Conservation (phyloP, 148 eudicot genomes). For the Simmondsia chinensis region DNA sequence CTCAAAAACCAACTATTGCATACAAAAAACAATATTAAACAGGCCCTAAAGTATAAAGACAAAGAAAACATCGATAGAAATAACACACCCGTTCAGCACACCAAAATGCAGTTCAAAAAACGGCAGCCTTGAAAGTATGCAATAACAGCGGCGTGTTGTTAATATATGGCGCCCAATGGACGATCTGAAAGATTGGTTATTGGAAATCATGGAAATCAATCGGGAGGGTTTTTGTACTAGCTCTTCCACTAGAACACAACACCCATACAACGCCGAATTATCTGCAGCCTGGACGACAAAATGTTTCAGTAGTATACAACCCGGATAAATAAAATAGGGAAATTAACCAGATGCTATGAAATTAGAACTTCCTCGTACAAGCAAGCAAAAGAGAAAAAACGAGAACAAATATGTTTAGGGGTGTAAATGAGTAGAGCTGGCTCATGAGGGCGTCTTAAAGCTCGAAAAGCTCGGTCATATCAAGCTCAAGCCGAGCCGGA, state of each 20-base stretch:
- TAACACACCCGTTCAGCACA: conserved; percentile 66
- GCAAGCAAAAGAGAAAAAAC: too few relatives aligned
- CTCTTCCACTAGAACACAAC: conserved; percentile 90
- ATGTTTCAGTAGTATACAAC: conserved; percentile 6
- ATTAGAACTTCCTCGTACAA: too few relatives aligned
- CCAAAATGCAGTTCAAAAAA: conserved; percentile 91
- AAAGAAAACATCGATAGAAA: background rate
- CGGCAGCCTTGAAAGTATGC: conserved; percentile 88
- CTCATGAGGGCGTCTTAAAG: too few relatives aligned
- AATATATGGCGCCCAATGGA: conserved; percentile 61
- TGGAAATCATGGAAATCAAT: conserved; percentile 68
- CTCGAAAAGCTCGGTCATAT: too few relatives aligned
- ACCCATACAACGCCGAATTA: conserved; percentile 83
- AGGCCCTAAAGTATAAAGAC: background rate
- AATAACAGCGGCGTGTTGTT: conserved; percentile 88
- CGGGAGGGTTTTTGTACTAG: conserved; percentile 73
- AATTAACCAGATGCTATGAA: too few relatives aligned
- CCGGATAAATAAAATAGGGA: background rate
- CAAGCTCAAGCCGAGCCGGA: too few relatives aligned
- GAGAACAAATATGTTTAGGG: too few relatives aligned
- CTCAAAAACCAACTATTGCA: too few relatives aligned
- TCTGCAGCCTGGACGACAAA: conserved; percentile 64
- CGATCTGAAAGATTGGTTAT: conserved; percentile 37
- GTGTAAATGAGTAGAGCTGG: too few relatives aligned
- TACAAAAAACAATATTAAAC: too few relatives aligned